phyloP scores from a whole-genome alignment of 495 filamentous ascomycete genomes.

The Penicillium goetzii region DNA sequence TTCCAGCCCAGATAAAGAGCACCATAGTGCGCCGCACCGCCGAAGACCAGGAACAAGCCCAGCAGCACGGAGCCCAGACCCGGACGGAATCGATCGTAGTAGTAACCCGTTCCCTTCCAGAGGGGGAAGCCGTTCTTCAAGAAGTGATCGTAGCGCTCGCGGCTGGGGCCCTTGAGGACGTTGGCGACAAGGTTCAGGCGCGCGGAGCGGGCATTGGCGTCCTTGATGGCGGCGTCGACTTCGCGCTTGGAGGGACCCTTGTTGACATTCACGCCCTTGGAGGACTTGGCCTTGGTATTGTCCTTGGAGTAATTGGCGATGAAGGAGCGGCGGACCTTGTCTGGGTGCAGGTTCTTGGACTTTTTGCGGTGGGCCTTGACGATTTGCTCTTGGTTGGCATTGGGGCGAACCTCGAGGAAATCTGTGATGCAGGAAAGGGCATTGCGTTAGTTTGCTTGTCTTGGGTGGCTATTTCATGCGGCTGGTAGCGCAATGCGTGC shows the following conservation, averaged over 20 bases:
- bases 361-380: conserved; percentile 92
- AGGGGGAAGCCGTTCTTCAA: conserved; percentile 89
- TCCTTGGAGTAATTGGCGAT: conserved; percentile 70
- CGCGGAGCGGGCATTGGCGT: conserved; percentile 77
- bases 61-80: conserved; percentile 81
- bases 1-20: conserved; percentile 83
- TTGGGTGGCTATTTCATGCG: neutral
- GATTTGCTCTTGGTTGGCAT: conserved; percentile 84
- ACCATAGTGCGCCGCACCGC: conserved; percentile 83
- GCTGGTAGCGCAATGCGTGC: neutral
- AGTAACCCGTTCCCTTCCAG: conserved; percentile 98
- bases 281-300: conserved; percentile 56
- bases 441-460: neutral
- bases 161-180: conserved; percentile 75
- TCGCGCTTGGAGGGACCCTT: conserved; percentile 73
- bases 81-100: conserved; percentile 90
- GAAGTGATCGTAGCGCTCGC: conserved; percentile 96
- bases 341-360: conserved; percentile 80
- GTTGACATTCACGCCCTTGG: conserved; percentile 66
- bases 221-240: conserved; percentile 73
- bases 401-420: conserved; percentile 75
- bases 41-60: conserved; percentile 82
- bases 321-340: conserved; percentile 89
- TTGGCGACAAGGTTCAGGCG: conserved; percentile 81
- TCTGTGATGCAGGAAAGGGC: conserved; percentile 45